These are phyloP conservation scores for Aspergillus heteromorphus DNA, from an alignment of 495 filamentous ascomycete species.

Conservation along the genomic window DNA sequence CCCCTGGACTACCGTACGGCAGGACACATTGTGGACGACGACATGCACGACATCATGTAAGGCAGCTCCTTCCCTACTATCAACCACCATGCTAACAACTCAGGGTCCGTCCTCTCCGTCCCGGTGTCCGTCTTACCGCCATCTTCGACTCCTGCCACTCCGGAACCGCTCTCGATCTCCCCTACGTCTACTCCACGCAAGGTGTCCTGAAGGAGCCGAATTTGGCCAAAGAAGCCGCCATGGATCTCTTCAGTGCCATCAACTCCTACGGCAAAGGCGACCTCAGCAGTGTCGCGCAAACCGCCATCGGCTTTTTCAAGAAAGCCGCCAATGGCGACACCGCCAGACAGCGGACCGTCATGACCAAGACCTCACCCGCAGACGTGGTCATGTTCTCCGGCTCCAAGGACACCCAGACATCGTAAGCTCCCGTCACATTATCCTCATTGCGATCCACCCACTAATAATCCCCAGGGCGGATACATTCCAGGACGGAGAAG, in stretches of 20 bases:
- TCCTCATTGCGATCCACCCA: background rate
- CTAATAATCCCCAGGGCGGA: constrained; percentile 27
- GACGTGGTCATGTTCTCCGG: constrained; percentile 98
- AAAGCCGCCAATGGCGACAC: constrained; percentile 80
- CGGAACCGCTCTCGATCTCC: constrained; percentile 90
- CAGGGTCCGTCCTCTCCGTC: constrained; percentile 65
- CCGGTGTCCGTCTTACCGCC: constrained; percentile 87
- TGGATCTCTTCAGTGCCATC: constrained; percentile 82
- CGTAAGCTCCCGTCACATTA: constrained; percentile 23
- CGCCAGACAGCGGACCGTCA: constrained; percentile 66
- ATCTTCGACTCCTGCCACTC: constrained; percentile 99
- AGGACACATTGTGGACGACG: constrained; percentile 95
- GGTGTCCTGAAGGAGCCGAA: constrained; percentile 97
- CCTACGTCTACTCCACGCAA: constrained; percentile 91
- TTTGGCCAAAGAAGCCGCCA: constrained; percentile 92
- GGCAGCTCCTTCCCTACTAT: background rate
- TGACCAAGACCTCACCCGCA: constrained; percentile 89
- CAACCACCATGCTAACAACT: background rate
- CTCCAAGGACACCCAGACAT: constrained; percentile 91
- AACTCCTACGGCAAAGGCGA: constrained; percentile 85
- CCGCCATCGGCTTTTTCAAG: constrained; percentile 84
- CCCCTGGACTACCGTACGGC: constrained; percentile 85
- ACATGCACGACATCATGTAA: constrained; percentile 93
- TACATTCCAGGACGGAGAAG: constrained; percentile 61
- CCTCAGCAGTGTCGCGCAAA: constrained; percentile 70